Percentiles rank a stretch among this genome's conserved stretches.
phyloP scores from a whole-genome alignment of 495 filamentous ascomycete genomes.

The Letharia columbiana region DNA sequence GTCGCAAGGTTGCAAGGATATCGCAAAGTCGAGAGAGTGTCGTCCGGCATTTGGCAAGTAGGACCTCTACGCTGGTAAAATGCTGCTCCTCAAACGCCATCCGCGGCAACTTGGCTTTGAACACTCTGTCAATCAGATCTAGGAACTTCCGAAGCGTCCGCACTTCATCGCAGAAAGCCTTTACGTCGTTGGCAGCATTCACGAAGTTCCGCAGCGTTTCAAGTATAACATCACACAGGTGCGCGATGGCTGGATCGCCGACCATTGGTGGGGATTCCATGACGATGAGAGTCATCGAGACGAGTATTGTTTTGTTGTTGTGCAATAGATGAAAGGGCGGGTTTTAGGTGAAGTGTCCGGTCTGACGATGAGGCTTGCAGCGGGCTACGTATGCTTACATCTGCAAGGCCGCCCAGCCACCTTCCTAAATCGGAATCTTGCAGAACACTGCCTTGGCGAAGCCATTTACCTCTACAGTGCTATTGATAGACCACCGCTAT shows the following conservation, averaged over 20 bases:
- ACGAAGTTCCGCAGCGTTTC: neutral
- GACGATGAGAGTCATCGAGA: neutral
- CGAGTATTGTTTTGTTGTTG: neutral
- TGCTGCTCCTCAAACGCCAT: conserved; percentile 18
- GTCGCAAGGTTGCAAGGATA: neutral
- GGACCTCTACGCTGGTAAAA: conserved; percentile 5
- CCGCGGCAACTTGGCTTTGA: conserved; percentile 3
- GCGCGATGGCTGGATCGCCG: conserved; percentile 6
- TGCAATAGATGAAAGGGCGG: neutral
- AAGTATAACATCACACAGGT: conserved; percentile 12
- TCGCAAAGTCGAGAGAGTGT: conserved; percentile 15
- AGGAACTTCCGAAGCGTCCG: conserved; percentile 11
- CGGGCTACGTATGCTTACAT: conserved; percentile 7
- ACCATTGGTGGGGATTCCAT: conserved; percentile 1
- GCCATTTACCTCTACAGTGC: neutral
- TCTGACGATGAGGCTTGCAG: conserved; percentile 10
- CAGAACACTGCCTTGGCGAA: neutral
- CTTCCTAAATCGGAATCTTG: neutral
- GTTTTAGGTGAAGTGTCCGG: neutral
- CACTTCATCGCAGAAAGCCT: conserved; percentile 9
- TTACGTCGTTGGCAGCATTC: neutral
- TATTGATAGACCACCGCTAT: neutral
- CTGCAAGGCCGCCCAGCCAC: conserved; percentile 2
- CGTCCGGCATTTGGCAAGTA: conserved; percentile 16
- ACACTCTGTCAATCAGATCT: conserved; percentile 13